Evolutionary conservation across 148 eudicot species (phyloP), one percentile per base, ranked within the genome.

Genomic region (Vaccinium vitisidaea): DNA sequence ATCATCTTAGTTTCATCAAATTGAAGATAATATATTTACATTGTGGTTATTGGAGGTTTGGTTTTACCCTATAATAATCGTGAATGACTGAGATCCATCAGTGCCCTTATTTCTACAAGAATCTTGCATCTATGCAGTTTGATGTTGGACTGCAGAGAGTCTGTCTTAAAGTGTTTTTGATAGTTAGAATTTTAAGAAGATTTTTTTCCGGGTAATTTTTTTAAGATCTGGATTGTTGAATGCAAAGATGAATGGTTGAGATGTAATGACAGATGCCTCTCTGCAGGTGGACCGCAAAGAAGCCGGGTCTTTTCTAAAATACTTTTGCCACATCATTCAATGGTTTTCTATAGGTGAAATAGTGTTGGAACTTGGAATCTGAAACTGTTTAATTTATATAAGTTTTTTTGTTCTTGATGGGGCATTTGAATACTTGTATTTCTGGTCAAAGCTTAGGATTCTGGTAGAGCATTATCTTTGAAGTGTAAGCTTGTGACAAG

Each of bases 1-100:
- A 70, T 82, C 56, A 30, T 82, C 52, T 70, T 58, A 70, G 18
- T 82, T 82, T 30, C 10, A 52, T 70, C 58, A 19, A 70, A 52
- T 27, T 52, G 59, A 27, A 52, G 18, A 67, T 69, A 19, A 18
- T 65, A 19, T 49, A 21, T 48, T n/a, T 43, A 8, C 52, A 43
- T 74, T 18, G 50, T 18, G 69, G 50, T 74, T 43, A 19, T 74
- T 73, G 19, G 76, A 73, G 19, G 46, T 71, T 9, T 32, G 77
- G 49, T 73, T 74, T 8, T 36, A 36, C n/a, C 48, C 46, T 32
- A 71, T 8, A 27, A 25, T 15, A 8, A 10, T 43, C 6, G 46
- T 43, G 46, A 43, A 5, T 2, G 25, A 61, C 25, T 6, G 25
- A 8, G 25, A 21, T 61, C 27, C 27, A 8, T 25, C 27, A 21